Evolutionary conservation across 805 yeast species (phyloP).

Genomic region (Cyberlindnera xishuangbannaensis): DNA sequence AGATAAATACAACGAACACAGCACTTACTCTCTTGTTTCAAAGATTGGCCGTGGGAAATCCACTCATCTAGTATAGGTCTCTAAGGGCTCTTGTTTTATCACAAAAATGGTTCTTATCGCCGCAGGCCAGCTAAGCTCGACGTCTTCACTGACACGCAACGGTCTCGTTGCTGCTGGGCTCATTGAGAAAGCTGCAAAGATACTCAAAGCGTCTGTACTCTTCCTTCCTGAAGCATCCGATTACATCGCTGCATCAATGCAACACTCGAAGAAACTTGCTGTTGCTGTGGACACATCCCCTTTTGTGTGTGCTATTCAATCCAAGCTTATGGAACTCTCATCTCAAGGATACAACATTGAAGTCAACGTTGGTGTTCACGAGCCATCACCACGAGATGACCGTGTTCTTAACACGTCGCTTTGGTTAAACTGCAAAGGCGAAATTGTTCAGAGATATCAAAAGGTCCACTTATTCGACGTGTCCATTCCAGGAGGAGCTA

Average conservation of each 20-base stretch:
- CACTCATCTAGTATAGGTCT: too few species aligned
- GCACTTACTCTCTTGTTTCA: too few species aligned
- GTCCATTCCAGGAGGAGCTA: slow-evolving; percentile 58
- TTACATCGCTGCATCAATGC: slow-evolving; percentile 54
- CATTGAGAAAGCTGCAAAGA: slow-evolving; percentile 55
- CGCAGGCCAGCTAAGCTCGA: slow-evolving; percentile 82
- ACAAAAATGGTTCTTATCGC: slow-evolving; percentile 57
- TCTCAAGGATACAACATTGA: slow-evolving; percentile 35
- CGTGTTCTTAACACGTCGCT: slow-evolving; percentile 68
- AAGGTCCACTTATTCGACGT: slow-evolving; percentile 90
- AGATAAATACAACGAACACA: too few species aligned
- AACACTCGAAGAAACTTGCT: slow-evolving; percentile 58
- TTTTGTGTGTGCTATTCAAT: slow-evolving; percentile 39
- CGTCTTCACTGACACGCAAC: slow-evolving; percentile 55
- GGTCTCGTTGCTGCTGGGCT: slow-evolving; percentile 52
- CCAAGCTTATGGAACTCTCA: slow-evolving; percentile 37
- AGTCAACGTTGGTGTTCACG: slow-evolving; percentile 87
- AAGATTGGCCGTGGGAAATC: too few species aligned
- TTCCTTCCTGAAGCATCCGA: slow-evolving; percentile 95
- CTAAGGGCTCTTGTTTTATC: too few species aligned
- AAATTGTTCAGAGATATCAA: slow-evolving; percentile 64
- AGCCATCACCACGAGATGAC: slow-evolving; percentile 45
- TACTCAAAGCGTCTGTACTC: slow-evolving; percentile 53
- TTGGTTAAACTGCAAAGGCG: slow-evolving; percentile 64
- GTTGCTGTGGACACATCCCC: slow-evolving; percentile 35